These are phyloP conservation scores for Microbotryum silenes-acaulis DNA, from an alignment of 1,284 basidiomycete genomes.

Conservation along the genomic window DNA sequence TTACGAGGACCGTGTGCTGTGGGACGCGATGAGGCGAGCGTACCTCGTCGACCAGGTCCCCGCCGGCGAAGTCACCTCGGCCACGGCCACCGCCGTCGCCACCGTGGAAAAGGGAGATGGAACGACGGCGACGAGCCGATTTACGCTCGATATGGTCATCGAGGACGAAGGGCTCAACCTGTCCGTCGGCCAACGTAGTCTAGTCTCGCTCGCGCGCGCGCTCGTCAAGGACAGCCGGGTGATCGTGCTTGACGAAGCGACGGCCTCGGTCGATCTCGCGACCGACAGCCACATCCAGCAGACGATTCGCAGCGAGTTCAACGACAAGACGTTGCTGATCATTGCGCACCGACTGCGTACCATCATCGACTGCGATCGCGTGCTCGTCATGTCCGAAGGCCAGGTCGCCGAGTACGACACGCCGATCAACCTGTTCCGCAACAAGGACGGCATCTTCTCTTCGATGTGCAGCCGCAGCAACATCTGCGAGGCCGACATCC, in stretches of 20 bases:
- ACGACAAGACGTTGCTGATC: constrained; percentile 52
- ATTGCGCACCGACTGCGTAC: constrained; percentile 60
- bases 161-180: constrained; percentile 81
- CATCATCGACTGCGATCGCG: constrained; percentile 64
- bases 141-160: constrained; percentile 69
- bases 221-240: constrained; percentile 68
- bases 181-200: constrained; percentile 56
- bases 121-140: constrained; percentile 37
- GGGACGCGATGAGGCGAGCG: constrained; percentile 37
- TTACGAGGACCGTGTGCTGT: constrained; percentile 54
- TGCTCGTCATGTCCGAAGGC: constrained; percentile 67
- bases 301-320: constrained; percentile 76
- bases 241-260: constrained; percentile 55
- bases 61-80: background rate
- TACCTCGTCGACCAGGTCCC: constrained; percentile 33
- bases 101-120: no score
- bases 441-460: constrained; percentile 22
- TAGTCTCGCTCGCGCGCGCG: constrained; percentile 73
- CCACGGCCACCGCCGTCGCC: background rate
- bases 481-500: no score
- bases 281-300: constrained; percentile 77
- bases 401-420: constrained; percentile 55
- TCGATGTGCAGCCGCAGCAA: constrained; percentile 9
- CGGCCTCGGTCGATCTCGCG: constrained; percentile 54
- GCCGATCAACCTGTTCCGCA: constrained; percentile 23